These are phyloP conservation scores for Hypsizygus marmoreus DNA, from an alignment of 768 basidiomycete species.

Conservation along the genomic window DNA sequence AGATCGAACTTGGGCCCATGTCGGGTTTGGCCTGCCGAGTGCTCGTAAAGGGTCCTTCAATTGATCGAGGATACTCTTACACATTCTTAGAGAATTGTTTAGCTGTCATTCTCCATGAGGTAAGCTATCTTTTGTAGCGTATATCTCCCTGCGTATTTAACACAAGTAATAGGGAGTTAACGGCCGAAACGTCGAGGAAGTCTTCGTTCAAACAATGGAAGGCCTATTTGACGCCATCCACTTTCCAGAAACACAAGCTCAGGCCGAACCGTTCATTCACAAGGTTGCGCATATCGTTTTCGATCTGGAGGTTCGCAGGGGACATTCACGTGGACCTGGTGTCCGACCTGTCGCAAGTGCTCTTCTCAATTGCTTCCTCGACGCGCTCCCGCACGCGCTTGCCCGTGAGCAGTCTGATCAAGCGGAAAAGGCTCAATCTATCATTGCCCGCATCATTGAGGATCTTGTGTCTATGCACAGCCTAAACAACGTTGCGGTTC, in stretches of 20 bases:
- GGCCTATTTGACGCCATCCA: slow-evolving; percentile 80
- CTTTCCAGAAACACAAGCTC: slow-evolving; percentile 64
- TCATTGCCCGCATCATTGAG: slow-evolving; percentile 64
- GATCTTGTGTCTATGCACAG: slow-evolving; percentile 63
- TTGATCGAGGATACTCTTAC: slow-evolving; percentile 62
- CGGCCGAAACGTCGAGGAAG: slow-evolving; percentile 71
- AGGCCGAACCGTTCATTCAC: slow-evolving; percentile 70
- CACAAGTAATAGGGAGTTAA: slow-evolving; percentile 70
- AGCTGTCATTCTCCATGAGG: slow-evolving; percentile 76
- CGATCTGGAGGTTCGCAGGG: slow-evolving; percentile 68
- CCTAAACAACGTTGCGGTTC: slow-evolving; percentile 45
- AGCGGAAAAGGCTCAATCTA: slow-evolving; percentile 54
- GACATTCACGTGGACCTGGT: slow-evolving; percentile 52
- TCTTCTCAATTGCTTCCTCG: slow-evolving; percentile 72
- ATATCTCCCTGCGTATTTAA: slow-evolving; percentile 5
- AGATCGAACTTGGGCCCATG: slow-evolving; percentile 67
- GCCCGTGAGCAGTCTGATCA: slow-evolving; percentile 67
- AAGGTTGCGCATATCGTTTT: slow-evolving; percentile 75
- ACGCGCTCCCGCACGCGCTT: slow-evolving; percentile 76
- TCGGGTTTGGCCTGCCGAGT: slow-evolving; percentile 65
- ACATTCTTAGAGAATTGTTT: slow-evolving; percentile 71
- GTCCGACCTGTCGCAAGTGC: slow-evolving; percentile 56
- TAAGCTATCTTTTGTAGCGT: slow-evolving; percentile 30
- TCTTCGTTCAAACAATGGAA: slow-evolving; percentile 70
- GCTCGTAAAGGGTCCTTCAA: slow-evolving; percentile 50